Conservation (phyloP, 345 rosid genomes). For the Brassica cretica region DNA sequence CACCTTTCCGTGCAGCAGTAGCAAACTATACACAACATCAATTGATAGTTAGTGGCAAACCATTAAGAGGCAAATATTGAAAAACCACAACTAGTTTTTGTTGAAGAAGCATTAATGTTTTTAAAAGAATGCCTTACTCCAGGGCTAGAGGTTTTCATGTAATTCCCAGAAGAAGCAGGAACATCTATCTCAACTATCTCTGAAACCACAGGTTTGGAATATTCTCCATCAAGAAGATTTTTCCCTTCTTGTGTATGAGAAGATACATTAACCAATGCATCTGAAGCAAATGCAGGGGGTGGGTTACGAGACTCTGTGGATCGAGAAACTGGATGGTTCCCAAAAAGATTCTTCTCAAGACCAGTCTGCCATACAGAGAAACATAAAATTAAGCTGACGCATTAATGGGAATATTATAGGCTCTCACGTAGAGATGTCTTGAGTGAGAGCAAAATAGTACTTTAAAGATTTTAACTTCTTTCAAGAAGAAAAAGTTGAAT, state of each 20-base stretch:
- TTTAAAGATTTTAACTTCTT: conserved; percentile 12
- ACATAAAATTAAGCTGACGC: conserved; percentile 11
- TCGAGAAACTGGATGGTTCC: conserved; percentile 80
- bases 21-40: conserved; percentile 56
- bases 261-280: conserved; percentile 53
- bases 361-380: conserved; percentile 62
- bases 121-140: conserved; percentile 55
- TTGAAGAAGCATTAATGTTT: not conserved
- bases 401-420: not conserved
- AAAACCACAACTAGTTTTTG: conserved; percentile 6
- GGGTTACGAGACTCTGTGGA: conserved; percentile 56
- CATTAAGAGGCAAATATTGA: not conserved
- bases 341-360: conserved; percentile 78
- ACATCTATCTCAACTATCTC: conserved; percentile 91
- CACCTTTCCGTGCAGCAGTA: conserved; percentile 84
- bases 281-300: conserved; percentile 80
- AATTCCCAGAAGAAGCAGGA: conserved; percentile 69
- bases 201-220: conserved; percentile 52
- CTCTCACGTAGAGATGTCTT: not conserved
- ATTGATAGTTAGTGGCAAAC: conserved; percentile 8
- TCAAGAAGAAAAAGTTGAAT: conserved; percentile 12
- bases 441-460: not conserved
- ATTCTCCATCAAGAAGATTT: conserved; percentile 46
- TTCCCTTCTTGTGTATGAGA: conserved; percentile 47
- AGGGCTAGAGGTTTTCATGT: conserved; percentile 71